Conservation (phyloP, 371 early-diverging fungal genomes). For the Syncephalastrum racemosum region DNA sequence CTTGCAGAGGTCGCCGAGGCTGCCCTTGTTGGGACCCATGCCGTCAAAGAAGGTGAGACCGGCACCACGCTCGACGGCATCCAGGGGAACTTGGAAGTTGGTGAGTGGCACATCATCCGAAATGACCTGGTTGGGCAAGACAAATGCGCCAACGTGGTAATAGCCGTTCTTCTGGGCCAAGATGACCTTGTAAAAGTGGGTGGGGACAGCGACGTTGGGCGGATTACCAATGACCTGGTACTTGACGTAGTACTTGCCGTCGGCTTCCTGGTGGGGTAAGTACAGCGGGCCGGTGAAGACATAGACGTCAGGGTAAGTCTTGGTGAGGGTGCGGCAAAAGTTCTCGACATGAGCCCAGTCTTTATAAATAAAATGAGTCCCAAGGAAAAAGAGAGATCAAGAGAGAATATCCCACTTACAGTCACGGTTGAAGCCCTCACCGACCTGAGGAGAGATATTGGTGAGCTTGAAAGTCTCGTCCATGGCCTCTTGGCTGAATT, state of each 20-base stretch:
- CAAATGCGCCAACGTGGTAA: slow-evolving; percentile 73
- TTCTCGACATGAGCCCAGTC: slow-evolving; percentile 82
- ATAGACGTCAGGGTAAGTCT: slow-evolving; percentile 69
- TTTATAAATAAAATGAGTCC: slow-evolving; percentile 11
- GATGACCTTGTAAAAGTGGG: slow-evolving; percentile 91
- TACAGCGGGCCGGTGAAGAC: slow-evolving; percentile 83
- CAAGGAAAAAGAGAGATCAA: background rate
- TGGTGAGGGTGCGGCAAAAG: slow-evolving; percentile 70
- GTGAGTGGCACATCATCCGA: slow-evolving; percentile 65
- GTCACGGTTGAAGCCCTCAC: slow-evolving; percentile 80
- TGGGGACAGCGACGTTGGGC: slow-evolving; percentile 90
- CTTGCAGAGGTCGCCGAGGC: slow-evolving; percentile 43
- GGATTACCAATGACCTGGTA: slow-evolving; percentile 90
- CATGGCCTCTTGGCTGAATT: slow-evolving; percentile 68
- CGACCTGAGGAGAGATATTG: slow-evolving; percentile 84
- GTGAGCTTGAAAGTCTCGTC: slow-evolving; percentile 78
- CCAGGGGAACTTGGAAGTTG: slow-evolving; percentile 73
- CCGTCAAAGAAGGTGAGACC: slow-evolving; percentile 79
- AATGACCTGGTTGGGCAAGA: slow-evolving; percentile 84
- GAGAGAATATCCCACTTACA: slow-evolving; percentile 35
- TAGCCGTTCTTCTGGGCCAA: slow-evolving; percentile 53
- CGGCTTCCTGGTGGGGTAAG: slow-evolving; percentile 67
- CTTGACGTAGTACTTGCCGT: slow-evolving; percentile 75
- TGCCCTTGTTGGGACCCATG: slow-evolving; percentile 46
- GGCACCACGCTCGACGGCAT: slow-evolving; percentile 75